Conservation (phyloP, 768 basidiomycete species). For the Aureoboletus auriporus region DNA sequence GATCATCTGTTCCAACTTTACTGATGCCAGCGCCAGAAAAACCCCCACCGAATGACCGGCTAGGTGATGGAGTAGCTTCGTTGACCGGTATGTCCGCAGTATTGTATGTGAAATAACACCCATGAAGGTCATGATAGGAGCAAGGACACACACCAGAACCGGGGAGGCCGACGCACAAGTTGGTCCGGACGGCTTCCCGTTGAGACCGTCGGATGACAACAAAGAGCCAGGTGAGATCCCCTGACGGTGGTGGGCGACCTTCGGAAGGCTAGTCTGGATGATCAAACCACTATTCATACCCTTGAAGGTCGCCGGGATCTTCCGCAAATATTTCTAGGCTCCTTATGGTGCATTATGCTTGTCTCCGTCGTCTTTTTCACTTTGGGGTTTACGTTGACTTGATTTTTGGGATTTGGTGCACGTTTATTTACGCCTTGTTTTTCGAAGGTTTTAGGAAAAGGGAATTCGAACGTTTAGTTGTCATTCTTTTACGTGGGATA, state of each 20-base stretch:
- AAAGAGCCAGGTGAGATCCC: constrained; percentile 23
- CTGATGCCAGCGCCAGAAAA: constrained; percentile 15
- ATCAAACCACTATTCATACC: constrained; percentile 38
- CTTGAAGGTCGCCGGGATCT: constrained; percentile 46
- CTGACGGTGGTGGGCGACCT: constrained; percentile 50
- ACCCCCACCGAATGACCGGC: not conserved
- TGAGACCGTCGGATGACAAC: constrained; percentile 9
- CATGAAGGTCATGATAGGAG: constrained; percentile 14
- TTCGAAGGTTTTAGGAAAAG: not conserved
- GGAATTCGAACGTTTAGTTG: not conserved
- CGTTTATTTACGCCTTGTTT: constrained; percentile 10
- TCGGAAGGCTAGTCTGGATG: constrained; percentile 41
- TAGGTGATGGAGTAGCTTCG: not conserved
- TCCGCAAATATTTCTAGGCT: constrained; percentile 39
- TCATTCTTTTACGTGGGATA: constrained; percentile 16
- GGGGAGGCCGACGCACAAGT: not conserved
- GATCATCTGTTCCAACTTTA: constrained; percentile 1
- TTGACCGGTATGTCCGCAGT: constrained; percentile 12
- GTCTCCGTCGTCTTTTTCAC: constrained; percentile 22
- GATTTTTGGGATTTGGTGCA: constrained; percentile 14
- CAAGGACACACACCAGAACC: constrained; percentile 3
- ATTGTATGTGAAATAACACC: constrained; percentile 1
- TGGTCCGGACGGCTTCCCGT: constrained; percentile 4
- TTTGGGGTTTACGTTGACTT: constrained; percentile 22
- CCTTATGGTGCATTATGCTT: constrained; percentile 16